Evolutionary conservation across 1,284 basidiomycete genomes (phyloP).

Genomic region (Melampsora abietis-canadensis): DNA sequence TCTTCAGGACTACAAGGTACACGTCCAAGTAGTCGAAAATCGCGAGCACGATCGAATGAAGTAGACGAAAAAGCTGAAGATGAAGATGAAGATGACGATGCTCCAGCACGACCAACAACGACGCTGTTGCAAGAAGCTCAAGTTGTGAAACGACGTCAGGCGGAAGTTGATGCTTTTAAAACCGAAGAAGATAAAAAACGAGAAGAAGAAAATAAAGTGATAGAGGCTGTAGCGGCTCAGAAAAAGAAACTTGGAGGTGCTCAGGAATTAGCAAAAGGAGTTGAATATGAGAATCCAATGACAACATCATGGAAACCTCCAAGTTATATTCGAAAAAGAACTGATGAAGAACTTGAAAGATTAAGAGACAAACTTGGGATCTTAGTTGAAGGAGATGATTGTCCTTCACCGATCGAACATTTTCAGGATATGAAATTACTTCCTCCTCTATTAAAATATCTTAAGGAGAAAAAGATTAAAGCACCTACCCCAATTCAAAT

Average conservation of each 20-base stretch:
- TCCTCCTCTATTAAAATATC: constrained; percentile 71
- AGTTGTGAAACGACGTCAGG: constrained; percentile 79
- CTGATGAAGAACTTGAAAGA: constrained; percentile 67
- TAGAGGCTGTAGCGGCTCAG: constrained; percentile 84
- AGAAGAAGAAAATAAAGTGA: constrained; percentile 82
- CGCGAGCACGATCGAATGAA: not conserved
- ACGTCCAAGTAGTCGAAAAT: not conserved
- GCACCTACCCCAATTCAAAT: constrained; percentile 92
- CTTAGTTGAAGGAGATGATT: constrained; percentile 71
- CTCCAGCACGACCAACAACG: constrained; percentile 32
- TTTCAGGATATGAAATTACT: constrained; percentile 99
- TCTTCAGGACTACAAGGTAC: not conserved
- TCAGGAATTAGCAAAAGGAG: constrained; percentile 86
- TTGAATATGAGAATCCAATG: constrained; percentile 80
- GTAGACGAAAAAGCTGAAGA: constrained; percentile 10
- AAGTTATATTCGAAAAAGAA: constrained; percentile 69
- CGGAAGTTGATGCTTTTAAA: constrained; percentile 53
- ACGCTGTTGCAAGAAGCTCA: constrained; percentile 85
- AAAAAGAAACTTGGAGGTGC: constrained; percentile 81
- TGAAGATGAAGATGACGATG: constrained; percentile 25
- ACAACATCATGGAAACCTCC: constrained; percentile 81
- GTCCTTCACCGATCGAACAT: constrained; percentile 90
- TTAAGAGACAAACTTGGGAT: constrained; percentile 89
- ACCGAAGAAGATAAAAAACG: constrained; percentile 67
- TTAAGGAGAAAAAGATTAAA: constrained; percentile 78